These are phyloP conservation scores for Isatis lusitanica DNA, from an alignment of 441 rosid genomes.

Conservation along the genomic window DNA sequence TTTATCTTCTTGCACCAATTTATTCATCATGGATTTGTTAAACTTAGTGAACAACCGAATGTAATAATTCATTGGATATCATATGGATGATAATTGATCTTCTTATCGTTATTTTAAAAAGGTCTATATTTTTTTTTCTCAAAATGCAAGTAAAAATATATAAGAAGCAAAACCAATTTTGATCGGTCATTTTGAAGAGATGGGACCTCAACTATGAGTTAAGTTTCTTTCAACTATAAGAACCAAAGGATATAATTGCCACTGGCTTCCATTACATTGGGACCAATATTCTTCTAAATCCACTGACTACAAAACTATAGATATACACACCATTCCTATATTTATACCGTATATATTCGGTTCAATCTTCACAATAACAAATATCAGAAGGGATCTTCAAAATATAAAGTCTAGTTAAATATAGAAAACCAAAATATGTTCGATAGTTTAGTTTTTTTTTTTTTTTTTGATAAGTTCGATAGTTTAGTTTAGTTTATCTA, in stretches of 20 bases:
- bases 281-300: conserved; percentile 27
- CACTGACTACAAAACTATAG: conserved; percentile 5
- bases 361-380: neutral
- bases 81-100: neutral
- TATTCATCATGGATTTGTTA: neutral
- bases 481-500: neutral
- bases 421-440: neutral
- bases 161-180: neutral
- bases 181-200: conserved; percentile 4
- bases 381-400: neutral
- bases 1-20: neutral
- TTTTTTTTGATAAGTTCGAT: neutral
- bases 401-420: neutral
- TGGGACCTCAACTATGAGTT: conserved; percentile 18
- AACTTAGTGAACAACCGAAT: neutral
- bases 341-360: neutral
- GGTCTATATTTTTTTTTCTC: neutral
- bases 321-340: neutral
- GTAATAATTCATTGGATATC: neutral
- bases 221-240: neutral
- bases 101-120: neutral
- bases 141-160: neutral
- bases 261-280: conserved; percentile 17
- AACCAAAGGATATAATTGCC: conserved; percentile 11
- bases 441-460: neutral